phyloP scores from a whole-genome alignment of 1,284 basidiomycete genomes.

The Coriolopsis trogii region DNA sequence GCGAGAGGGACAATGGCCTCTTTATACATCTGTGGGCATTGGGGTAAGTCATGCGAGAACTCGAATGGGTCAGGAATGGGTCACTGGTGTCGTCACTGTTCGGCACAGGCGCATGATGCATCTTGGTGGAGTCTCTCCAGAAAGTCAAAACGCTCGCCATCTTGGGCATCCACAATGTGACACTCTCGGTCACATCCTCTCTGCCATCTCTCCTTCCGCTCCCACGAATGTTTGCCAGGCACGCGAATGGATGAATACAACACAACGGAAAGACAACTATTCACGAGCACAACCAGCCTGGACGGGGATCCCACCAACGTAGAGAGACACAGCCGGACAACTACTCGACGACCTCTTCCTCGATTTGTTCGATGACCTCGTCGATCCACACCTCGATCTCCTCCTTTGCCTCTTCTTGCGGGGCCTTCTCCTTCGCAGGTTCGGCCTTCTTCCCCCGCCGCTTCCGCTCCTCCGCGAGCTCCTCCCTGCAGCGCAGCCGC shows the following conservation, averaged over 20 bases:
- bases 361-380: conserved; percentile 88
- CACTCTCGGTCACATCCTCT: conserved; percentile 5
- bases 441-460: conserved; percentile 40
- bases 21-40: conserved; percentile 3
- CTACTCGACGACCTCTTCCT: conserved; percentile 73
- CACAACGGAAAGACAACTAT: conserved; percentile 18
- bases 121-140: conserved; percentile 6
- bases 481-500: conserved; percentile 67
- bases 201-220: background rate
- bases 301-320: background rate
- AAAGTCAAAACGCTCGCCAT: background rate
- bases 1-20: background rate
- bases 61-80: background rate
- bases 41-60: background rate
- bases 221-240: background rate
- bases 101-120: background rate
- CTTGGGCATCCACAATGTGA: conserved; percentile 14
- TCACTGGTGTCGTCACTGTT: conserved; percentile 9
- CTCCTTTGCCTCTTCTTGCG: conserved; percentile 70
- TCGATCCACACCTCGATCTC: conserved; percentile 91
- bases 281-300: conserved; percentile 14
- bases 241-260: conserved; percentile 18
- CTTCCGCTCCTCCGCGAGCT: conserved; percentile 53
- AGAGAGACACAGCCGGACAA: background rate
- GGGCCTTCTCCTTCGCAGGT: conserved; percentile 38